phyloP scores from a whole-genome alignment of 2,329 filamentous ascomycete genomes.

The Claviceps citrina region DNA sequence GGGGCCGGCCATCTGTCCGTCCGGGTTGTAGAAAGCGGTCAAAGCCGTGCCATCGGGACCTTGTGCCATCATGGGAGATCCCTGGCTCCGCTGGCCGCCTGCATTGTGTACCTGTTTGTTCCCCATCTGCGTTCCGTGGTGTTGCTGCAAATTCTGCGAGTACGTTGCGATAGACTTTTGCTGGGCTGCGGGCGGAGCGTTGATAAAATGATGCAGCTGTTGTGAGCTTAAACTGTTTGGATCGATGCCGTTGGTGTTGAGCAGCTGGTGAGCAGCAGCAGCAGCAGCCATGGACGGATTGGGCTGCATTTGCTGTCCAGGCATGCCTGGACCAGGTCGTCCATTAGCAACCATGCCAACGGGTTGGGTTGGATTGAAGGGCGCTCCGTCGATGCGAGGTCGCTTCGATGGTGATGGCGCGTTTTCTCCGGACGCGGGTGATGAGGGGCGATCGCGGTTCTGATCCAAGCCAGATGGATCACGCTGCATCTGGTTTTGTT shows the following conservation, averaged over 20 bases:
- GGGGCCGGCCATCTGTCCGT: conserved; percentile 40
- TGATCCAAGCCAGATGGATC: conserved; percentile 79
- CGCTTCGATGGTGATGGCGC: conserved; percentile 87
- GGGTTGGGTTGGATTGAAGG: conserved; percentile 56
- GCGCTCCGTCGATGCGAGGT: conserved; percentile 56
- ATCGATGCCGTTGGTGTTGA: conserved; percentile 58
- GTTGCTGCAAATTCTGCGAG: conserved; percentile 67
- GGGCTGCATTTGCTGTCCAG: conserved; percentile 49
- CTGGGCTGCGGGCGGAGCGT: conserved; percentile 45
- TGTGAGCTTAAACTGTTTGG: conserved; percentile 55
- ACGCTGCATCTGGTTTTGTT: conserved; percentile 72
- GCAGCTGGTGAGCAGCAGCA: conserved; percentile 42
- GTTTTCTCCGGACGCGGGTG: conserved; percentile 70
- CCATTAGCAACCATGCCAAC: conserved; percentile 57
- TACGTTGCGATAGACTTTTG: conserved; percentile 79
- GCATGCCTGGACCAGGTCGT: conserved; percentile 55
- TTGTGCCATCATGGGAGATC: conserved; percentile 67
- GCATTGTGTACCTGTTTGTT: conserved; percentile 65
- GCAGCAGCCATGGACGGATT: conserved; percentile 33
- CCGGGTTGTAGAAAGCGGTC: conserved; percentile 46
- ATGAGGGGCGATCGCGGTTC: conserved; percentile 64
- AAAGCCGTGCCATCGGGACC: conserved; percentile 49
- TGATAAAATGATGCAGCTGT: conserved; percentile 54
- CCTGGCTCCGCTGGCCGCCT: conserved; percentile 56
- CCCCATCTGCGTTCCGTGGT: conserved; percentile 67